phyloP scores from a whole-genome alignment of 2,329 filamentous ascomycete species.

The Arthrobotrys sinensis region DNA sequence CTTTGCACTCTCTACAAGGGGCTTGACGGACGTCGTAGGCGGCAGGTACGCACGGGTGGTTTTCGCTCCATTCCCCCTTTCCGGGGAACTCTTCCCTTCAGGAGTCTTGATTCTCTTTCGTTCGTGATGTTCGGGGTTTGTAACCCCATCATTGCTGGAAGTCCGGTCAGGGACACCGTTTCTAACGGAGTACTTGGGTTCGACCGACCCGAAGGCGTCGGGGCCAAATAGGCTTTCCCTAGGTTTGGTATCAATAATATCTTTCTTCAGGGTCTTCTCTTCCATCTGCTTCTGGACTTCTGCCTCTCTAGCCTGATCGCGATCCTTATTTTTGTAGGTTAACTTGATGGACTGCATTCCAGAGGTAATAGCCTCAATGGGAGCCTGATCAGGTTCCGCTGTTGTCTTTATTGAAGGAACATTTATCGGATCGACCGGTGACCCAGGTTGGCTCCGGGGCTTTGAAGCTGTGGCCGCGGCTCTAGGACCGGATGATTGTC shows the following conservation, averaged over 20 bases:
- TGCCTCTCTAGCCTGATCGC: slow-evolving; percentile 39
- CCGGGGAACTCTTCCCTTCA: neutral
- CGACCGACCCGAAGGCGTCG: neutral
- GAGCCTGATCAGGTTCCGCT: slow-evolving; percentile 65
- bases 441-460: slow-evolving; percentile 14
- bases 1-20: slow-evolving; percentile 33
- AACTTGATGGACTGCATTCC: slow-evolving; percentile 77
- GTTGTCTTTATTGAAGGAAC: slow-evolving; percentile 47
- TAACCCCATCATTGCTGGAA: neutral
- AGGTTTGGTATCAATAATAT: neutral
- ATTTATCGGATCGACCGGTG: slow-evolving; percentile 31
- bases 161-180: neutral
- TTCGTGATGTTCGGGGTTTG: neutral
- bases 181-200: slow-evolving; percentile 3
- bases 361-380: slow-evolving; percentile 73
- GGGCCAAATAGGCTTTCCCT: neutral
- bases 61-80: neutral
- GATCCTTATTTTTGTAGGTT: slow-evolving; percentile 53
- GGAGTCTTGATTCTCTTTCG: neutral
- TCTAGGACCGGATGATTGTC: slow-evolving; percentile 49
- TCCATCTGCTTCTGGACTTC: slow-evolving; percentile 27
- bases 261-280: slow-evolving; percentile 27
- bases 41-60: neutral
- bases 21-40: neutral
- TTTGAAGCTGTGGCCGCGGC: neutral